Evolutionary conservation across 2,329 filamentous ascomycete genomes (phyloP), one percentile per base, ranked within the genome.

Genomic region (Aquanectria penicillioides): DNA sequence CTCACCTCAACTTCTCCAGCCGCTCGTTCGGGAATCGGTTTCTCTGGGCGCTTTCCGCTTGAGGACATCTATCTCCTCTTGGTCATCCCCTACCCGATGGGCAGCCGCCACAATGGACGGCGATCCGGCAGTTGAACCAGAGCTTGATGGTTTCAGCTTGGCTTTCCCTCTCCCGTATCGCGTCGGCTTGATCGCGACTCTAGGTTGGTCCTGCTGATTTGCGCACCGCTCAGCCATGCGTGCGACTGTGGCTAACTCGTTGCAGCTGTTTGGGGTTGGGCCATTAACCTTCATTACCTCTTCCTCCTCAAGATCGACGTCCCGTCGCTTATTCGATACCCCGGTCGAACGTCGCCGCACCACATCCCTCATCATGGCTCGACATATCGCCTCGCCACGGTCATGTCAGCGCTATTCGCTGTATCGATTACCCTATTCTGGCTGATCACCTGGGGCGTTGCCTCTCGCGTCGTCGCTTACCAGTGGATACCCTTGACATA

Each of bases 211-310:
- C 29, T 26, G 26, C 41, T 60, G 29, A n/a, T 15, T 12, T 13
- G 36, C 20, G 56, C 23, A 18, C 22, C 8, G 47, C 20, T 33
- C 7, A 8, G 34, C 13, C 17, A 40, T 9, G 15, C 20, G 43
- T n/a, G 20, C 20, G 23, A 66, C 40, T 7, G 8, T 47, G 31
- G 26, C 58, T 63, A 43, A 63, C 52, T 33, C 29, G n/a, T 25
- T 17, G 60, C 66, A 96, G 93, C 92, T 68, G 89, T 97, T 71
- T 98, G 94, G 94, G 93, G 92, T 74, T 99, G 94, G 93, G 93
- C 90, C 65, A 77, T 91, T 68, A 98, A 97, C 79, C 86, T 98
- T 34, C 93, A 97, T 74, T 94, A 92, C 78, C 88, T 98, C 59
- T 84, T 89, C 70, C 78, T 87, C 57, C 82, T 88, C 71, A 91